Conservation (phyloP, 148 eudicot genomes). For the Rheum nobile region DNA sequence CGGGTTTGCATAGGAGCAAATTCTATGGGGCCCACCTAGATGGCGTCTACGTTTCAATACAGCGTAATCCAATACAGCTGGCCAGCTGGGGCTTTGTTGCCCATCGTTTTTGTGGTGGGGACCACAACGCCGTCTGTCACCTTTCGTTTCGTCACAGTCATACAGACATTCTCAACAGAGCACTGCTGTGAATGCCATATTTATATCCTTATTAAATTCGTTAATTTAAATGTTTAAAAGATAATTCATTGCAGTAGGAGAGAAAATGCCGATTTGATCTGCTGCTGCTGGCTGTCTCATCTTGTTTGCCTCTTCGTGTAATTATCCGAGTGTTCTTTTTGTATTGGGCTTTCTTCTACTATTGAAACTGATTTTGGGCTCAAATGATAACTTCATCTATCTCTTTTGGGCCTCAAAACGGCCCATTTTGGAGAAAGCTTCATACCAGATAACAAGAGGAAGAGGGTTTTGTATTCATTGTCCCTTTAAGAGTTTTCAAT, state of each 20-base stretch:
- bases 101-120: neutral
- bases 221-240: neutral
- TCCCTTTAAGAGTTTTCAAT: no score
- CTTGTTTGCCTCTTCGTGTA: neutral
- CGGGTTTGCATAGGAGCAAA: no score
- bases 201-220: neutral
- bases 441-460: no score
- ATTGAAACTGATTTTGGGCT: neutral
- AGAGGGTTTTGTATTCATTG: no score
- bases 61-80: no score
- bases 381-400: neutral
- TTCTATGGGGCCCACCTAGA: neutral
- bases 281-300: neutral
- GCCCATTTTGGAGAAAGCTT: neutral
- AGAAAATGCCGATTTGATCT: neutral
- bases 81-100: neutral
- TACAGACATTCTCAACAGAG: neutral
- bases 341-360: neutral
- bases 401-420: neutral
- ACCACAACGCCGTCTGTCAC: neutral
- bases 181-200: neutral
- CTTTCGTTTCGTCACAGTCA: neutral
- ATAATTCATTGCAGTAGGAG: neutral
- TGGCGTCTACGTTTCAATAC: no score
- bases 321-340: neutral